A percentile compares a stretch with the other conserved stretches of the same genome.
Evolutionary conservation across 768 basidiomycete species (phyloP).

Genomic region (Kwoniella mangroviensis): DNA sequence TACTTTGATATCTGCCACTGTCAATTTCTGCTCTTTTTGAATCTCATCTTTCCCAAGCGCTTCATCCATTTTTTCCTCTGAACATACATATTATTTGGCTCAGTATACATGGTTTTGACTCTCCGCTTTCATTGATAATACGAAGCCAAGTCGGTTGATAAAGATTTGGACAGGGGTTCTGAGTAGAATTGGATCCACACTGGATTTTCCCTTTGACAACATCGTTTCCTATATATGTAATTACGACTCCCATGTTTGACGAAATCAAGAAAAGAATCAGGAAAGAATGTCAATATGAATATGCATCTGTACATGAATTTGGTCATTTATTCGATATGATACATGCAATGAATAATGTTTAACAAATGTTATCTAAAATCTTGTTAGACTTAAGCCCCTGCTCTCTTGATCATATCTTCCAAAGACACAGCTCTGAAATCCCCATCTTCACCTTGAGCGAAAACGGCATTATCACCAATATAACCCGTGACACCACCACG

Average conservation of each 20-base stretch:
- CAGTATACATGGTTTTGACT: too few species aligned
- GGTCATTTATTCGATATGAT: not conserved
- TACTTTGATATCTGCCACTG: too few species aligned
- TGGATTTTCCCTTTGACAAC: not conserved
- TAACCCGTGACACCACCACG: slow-evolving; percentile 87
- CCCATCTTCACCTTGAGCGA: slow-evolving; percentile 67
- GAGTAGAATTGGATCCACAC: not conserved
- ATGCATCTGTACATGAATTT: not conserved
- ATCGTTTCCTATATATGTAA: not conserved
- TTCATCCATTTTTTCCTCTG: not conserved
- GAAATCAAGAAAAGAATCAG: not conserved
- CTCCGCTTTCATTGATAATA: too few species aligned
- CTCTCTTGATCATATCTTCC: slow-evolving; percentile 78
- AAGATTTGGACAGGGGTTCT: too few species aligned
- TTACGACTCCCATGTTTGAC: not conserved
- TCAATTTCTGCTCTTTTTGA: not conserved
- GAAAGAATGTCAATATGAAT: not conserved
- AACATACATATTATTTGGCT: too few species aligned
- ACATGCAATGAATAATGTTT: not conserved
- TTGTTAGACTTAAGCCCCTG: slow-evolving; percentile 12
- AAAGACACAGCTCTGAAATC: slow-evolving; percentile 74
- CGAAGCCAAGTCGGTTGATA: too few species aligned
- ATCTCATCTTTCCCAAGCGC: not conserved
- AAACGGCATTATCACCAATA: slow-evolving; percentile 90
- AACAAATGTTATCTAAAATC: not conserved